A percentile compares a stretch with the other conserved stretches of the same genome.
Evolutionary conservation across 768 basidiomycete genomes (phyloP).

Genomic region (Suillus subluteus): DNA sequence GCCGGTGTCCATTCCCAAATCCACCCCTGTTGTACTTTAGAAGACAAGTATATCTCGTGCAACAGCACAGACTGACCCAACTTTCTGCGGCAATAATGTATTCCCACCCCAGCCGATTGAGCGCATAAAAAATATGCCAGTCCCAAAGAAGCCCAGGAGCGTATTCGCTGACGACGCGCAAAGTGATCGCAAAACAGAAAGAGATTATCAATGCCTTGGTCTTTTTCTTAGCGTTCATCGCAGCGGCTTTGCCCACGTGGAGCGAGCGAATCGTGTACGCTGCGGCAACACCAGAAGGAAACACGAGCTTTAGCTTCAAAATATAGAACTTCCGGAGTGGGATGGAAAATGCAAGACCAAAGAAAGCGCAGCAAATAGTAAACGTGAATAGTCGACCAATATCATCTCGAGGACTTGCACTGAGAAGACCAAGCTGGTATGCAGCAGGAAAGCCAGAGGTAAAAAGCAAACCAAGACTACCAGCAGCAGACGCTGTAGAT

Average conservation of each 20-base stretch:
- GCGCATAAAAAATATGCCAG: constrained; percentile 67
- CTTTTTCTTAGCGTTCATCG: constrained; percentile 57
- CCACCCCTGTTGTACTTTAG: constrained; percentile 33
- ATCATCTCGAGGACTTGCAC: constrained; percentile 49
- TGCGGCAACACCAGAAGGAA: constrained; percentile 68
- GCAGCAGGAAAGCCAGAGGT: constrained; percentile 64
- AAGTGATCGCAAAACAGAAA: constrained; percentile 51
- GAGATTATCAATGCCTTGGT: constrained; percentile 51
- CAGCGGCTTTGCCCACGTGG: constrained; percentile 54
- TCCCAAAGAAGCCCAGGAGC: constrained; percentile 64
- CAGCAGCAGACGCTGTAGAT: constrained; percentile 44
- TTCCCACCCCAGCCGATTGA: constrained; percentile 61
- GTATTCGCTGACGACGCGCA: constrained; percentile 59
- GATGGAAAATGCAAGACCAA: constrained; percentile 69
- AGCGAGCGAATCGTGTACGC: constrained; percentile 67
- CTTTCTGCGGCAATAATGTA: constrained; percentile 62
- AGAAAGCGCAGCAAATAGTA: constrained; percentile 57
- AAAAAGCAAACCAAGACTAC: constrained; percentile 61
- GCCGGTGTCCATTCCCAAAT: constrained; percentile 47
- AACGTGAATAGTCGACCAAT: constrained; percentile 60
- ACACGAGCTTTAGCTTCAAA: constrained; percentile 62
- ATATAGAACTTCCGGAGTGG: constrained; percentile 66
- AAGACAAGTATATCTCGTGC: background rate
- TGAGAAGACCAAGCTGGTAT: constrained; percentile 56
- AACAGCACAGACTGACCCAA: constrained; percentile 45